Conservation (phyloP, 2,329 filamentous ascomycete species). For the Tolypocladium capitatum region DNA sequence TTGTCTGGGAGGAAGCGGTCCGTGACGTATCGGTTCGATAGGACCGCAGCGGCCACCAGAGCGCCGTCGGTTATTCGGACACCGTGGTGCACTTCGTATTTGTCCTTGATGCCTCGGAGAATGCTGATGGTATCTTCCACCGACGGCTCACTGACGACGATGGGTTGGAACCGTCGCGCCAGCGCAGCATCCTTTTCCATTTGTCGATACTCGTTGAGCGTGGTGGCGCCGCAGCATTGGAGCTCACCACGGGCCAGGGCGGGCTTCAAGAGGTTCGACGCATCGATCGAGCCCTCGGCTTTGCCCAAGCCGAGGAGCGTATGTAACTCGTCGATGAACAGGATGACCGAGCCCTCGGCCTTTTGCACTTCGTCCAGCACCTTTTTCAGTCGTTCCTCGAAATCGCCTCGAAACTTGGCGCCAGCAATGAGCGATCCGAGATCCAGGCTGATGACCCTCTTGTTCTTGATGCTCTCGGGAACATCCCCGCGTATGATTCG, state of each 20-base stretch:
- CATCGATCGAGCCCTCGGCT: slow-evolving; percentile 91
- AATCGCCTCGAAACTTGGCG: slow-evolving; percentile 90
- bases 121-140: slow-evolving; percentile 94
- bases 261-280: slow-evolving; percentile 87
- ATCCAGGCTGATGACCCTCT: slow-evolving; percentile 76
- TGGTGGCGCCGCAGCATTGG: slow-evolving; percentile 92
- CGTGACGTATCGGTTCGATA: slow-evolving; percentile 92
- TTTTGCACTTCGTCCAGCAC: slow-evolving; percentile 86
- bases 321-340: slow-evolving; percentile 93
- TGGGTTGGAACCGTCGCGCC: slow-evolving; percentile 86
- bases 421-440: slow-evolving; percentile 88
- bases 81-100: slow-evolving; percentile 94
- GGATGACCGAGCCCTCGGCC: slow-evolving; percentile 75
- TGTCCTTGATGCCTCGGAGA: slow-evolving; percentile 88
- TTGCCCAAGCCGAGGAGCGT: slow-evolving; percentile 86
- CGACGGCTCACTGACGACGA: slow-evolving; percentile 79
- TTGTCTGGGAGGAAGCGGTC: slow-evolving; percentile 94
- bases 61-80: slow-evolving; percentile 89
- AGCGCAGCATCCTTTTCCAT: slow-evolving; percentile 96
- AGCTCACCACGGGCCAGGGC: slow-evolving; percentile 85
- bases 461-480: slow-evolving; percentile 91
- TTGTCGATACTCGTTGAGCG: slow-evolving; percentile 75
- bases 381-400: slow-evolving; percentile 84
- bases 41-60: slow-evolving; percentile 78
- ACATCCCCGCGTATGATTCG: slow-evolving; percentile 87